Conservation (phyloP, 139 green algal species). For the Chlamydomonas incerta region DNA sequence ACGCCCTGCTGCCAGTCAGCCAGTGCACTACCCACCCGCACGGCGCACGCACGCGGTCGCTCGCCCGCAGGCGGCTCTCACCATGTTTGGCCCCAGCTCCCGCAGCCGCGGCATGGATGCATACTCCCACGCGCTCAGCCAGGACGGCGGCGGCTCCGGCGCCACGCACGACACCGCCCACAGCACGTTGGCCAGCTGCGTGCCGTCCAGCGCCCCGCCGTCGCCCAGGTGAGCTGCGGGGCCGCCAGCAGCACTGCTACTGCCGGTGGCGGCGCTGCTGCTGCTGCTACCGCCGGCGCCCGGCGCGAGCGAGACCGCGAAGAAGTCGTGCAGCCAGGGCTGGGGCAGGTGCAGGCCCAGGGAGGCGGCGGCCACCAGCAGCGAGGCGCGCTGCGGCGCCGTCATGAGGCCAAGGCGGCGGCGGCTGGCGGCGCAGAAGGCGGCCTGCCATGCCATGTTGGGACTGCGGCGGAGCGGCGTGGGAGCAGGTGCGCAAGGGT, state of each 20-base stretch:
- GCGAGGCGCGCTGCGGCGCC: not conserved
- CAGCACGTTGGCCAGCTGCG: slow-evolving; percentile 26
- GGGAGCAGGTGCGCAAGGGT: not conserved
- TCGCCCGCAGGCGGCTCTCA: no score
- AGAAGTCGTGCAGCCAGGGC: slow-evolving; percentile 32
- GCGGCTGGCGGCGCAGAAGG: slow-evolving; percentile 27
- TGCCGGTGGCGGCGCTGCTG: no score
- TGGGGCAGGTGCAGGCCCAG: slow-evolving; percentile 32
- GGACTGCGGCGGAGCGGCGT: not conserved
- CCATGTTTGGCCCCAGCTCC: slow-evolving; percentile 26
- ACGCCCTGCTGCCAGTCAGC: no score
- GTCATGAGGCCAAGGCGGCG: not conserved
- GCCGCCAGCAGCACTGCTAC: no score
- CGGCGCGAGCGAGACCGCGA: not conserved
- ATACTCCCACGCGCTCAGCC: slow-evolving; percentile 19
- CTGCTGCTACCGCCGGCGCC: not conserved
- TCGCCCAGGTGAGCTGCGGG: no score
- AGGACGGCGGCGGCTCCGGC: not conserved
- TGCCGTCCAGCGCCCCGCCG: not conserved
- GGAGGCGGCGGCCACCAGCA: slow-evolving; percentile 1
- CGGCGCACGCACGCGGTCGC: no score
- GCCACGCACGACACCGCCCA: slow-evolving; percentile 30
- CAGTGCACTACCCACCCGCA: no score
- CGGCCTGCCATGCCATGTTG: slow-evolving; percentile 30
- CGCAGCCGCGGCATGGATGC: not conserved